These are phyloP conservation scores for Sugiyamaella paludigena DNA, from an alignment of 1,139 yeast species.

Conservation along the genomic window DNA sequence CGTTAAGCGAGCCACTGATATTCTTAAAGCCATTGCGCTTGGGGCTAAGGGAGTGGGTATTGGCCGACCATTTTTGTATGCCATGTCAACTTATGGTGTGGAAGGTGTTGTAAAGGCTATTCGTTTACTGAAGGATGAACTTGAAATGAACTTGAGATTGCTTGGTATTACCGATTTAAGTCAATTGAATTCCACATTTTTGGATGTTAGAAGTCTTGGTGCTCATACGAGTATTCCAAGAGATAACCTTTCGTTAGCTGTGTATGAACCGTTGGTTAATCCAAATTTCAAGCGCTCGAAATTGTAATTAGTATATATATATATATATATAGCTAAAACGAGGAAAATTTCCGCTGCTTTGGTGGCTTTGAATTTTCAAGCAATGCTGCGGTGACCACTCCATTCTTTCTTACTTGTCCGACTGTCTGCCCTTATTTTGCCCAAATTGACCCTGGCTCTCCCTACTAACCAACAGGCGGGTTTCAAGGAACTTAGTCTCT, in stretches of 20 bases:
- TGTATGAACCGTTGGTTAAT: conserved; percentile 42
- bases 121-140: conserved; percentile 73
- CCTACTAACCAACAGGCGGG: background rate
- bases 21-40: conserved; percentile 66
- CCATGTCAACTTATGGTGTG: conserved; percentile 73
- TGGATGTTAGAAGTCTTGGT: conserved; percentile 46
- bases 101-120: conserved; percentile 78
- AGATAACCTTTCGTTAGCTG: conserved; percentile 46
- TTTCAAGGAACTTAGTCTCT: too few species aligned
- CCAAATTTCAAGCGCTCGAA: conserved; percentile 34
- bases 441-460: conserved; percentile 7
- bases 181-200: conserved; percentile 55
- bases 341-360: too few species aligned
- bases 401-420: too few species aligned
- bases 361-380: too few species aligned
- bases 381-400: too few species aligned
- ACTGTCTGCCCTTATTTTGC: background rate
- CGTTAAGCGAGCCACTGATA: conserved; percentile 69
- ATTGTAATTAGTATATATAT: conserved; percentile 19
- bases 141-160: conserved; percentile 84
- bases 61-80: conserved; percentile 74
- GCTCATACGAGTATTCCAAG: conserved; percentile 47
- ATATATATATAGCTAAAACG: background rate
- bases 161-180: conserved; percentile 69
- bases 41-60: conserved; percentile 80